These are phyloP conservation scores for Fusarium sambucinum DNA, from an alignment of 2,329 filamentous ascomycete species.

Conservation along the genomic window DNA sequence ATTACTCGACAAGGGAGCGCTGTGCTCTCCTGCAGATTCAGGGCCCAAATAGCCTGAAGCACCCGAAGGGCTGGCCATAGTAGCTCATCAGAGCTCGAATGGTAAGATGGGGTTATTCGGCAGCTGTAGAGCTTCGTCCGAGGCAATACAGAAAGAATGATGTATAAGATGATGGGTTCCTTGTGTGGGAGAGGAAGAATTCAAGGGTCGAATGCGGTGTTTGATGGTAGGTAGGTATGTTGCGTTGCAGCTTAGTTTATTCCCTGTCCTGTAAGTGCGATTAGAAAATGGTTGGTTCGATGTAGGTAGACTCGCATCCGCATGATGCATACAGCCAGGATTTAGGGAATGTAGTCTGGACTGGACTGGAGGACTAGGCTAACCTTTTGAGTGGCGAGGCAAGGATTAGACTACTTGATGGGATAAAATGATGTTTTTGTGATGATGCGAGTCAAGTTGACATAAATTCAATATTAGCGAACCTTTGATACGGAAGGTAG, in stretches of 20 bases:
- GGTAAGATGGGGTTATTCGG: constrained; percentile 9
- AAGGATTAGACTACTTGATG: neutral
- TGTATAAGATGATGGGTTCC: neutral
- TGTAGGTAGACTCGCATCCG: constrained; percentile 33
- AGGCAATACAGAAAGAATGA: constrained; percentile 26
- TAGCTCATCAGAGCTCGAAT: constrained; percentile 40
- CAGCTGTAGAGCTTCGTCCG: constrained; percentile 27
- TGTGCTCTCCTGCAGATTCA: constrained; percentile 32
- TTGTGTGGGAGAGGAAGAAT: neutral
- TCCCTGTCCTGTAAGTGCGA: constrained; percentile 39
- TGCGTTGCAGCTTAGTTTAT: constrained; percentile 9
- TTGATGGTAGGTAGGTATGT: constrained; percentile 24
- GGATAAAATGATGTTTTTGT: neutral
- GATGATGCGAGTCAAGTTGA: constrained; percentile 17
- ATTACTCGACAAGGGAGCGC: constrained; percentile 27
- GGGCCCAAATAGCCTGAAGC: constrained; percentile 38
- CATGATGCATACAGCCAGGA: constrained; percentile 43
- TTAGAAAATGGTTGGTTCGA: constrained; percentile 45
- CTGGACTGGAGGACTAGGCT: constrained; percentile 12
- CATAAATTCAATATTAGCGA: constrained; percentile 2
- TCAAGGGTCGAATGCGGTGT: constrained; percentile 17
- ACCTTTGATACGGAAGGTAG: neutral
- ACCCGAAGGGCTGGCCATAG: constrained; percentile 47
- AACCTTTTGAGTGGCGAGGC: constrained; percentile 12
- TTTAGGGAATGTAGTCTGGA: constrained; percentile 4